Percentiles rank a stretch among this genome's conserved stretches.
Conservation (phyloP, 331 rosid genomes). For the Spiraea crenata region DNA sequence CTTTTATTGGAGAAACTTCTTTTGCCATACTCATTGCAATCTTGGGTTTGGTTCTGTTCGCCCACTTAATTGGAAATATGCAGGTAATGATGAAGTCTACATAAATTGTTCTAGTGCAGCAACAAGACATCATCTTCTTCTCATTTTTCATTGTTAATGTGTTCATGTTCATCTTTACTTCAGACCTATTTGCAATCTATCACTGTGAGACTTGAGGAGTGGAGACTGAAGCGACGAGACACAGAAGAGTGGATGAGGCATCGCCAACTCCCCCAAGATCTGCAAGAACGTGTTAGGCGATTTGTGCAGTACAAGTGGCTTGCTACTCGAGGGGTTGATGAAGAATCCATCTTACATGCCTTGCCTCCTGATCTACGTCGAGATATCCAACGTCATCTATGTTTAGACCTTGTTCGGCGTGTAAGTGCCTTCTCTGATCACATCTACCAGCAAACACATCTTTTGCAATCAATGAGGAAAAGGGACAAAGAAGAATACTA, state of each 20-base stretch:
- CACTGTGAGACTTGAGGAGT: constrained; percentile 89
- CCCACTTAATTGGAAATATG: constrained; percentile 94
- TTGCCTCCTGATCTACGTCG: constrained; percentile 75
- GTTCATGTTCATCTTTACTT: neutral
- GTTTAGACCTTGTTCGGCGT: constrained; percentile 85
- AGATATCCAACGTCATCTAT: constrained; percentile 84
- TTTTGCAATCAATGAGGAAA: neutral
- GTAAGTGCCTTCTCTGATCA: constrained; percentile 44
- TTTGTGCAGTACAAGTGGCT: constrained; percentile 93
- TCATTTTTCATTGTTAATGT: neutral
- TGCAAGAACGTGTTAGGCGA: constrained; percentile 68
- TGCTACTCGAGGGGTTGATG: constrained; percentile 92
- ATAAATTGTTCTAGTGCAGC: neutral
- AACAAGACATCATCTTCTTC: neutral
- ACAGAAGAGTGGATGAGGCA: constrained; percentile 99
- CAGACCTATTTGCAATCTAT: constrained; percentile 92
- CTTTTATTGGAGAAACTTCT: constrained; percentile 70
- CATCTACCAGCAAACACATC: no score
- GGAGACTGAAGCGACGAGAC: constrained; percentile 85
- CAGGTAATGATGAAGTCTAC: constrained; percentile 48
- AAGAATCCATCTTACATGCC: constrained; percentile 62
- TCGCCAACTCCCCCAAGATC: constrained; percentile 71
- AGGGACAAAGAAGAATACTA: neutral
- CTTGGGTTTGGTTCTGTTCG: constrained; percentile 80
- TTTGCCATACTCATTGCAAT: constrained; percentile 79